Evolutionary conservation across 2,329 filamentous ascomycete species (phyloP).

Genomic region (Hortaea werneckii): DNA sequence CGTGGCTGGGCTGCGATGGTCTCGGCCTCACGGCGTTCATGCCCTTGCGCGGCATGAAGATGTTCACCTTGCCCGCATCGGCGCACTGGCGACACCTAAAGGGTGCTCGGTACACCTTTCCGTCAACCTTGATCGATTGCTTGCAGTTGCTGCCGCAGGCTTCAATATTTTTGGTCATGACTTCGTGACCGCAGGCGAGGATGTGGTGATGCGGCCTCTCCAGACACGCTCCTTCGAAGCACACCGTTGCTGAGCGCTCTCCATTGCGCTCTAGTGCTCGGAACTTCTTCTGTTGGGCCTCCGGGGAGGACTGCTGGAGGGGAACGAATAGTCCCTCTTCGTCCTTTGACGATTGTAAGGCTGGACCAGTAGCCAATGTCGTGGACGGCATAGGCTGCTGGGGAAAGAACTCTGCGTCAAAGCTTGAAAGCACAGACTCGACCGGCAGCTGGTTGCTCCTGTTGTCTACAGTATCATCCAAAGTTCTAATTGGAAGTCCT

Average conservation of each 20-base stretch:
- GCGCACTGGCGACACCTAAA: background rate
- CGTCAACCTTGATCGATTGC: background rate
- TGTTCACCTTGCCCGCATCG: background rate
- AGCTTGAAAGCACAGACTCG: background rate
- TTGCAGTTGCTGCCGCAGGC: conserved; percentile 1
- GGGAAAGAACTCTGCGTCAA: background rate
- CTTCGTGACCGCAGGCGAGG: background rate
- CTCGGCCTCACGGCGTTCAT: background rate
- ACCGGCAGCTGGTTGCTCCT: background rate
- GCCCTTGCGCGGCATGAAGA: background rate
- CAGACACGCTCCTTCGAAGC: conserved; percentile 1
- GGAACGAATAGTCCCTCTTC: background rate
- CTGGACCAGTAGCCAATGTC: background rate
- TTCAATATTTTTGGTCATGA: background rate
- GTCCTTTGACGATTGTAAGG: background rate
- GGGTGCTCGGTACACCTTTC: background rate
- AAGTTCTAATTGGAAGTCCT: background rate
- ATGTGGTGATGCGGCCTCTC: background rate
- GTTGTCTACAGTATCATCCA: background rate
- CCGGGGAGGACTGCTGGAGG: background rate
- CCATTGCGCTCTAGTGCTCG: background rate
- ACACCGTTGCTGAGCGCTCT: background rate
- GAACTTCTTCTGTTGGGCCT: background rate
- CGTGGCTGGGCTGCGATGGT: background rate
- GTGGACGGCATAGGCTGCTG: background rate